phyloP scores from a whole-genome alignment of 257 asterid genomes.

The Cinchona pubescens region DNA sequence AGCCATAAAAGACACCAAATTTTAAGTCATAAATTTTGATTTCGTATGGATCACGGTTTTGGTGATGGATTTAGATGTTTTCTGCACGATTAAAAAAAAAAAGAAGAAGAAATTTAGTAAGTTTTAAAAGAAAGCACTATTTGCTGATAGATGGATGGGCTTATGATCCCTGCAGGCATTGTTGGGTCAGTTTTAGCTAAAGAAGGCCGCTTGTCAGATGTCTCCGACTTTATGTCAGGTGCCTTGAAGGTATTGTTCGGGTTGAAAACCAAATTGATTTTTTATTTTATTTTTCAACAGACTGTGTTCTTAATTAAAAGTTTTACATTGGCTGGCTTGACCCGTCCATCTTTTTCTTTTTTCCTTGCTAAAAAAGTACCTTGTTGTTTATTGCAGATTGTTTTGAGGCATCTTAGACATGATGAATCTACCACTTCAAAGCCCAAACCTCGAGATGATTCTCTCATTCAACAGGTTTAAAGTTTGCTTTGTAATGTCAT shows the following conservation, averaged over 20 bases:
- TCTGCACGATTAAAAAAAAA: neutral
- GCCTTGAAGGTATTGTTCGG: conserved; percentile 63
- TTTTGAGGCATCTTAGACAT: conserved; percentile 43
- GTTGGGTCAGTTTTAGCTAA: conserved; percentile 77
- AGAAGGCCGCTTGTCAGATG: conserved; percentile 57
- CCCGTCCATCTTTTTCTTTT: conserved; percentile 4
- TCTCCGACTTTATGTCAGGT: conserved; percentile 61
- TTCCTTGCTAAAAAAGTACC: neutral
- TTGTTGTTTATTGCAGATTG: conserved; percentile 44
- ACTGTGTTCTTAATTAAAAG: conserved; percentile 4
- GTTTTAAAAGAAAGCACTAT: neutral
- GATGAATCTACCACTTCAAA: conserved; percentile 54
- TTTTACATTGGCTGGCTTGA: conserved; percentile 20
- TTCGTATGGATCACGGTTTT: neutral
- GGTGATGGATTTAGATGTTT: neutral
- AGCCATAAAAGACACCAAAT: neutral
- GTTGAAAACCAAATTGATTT: conserved; percentile 7
- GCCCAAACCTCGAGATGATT: conserved; percentile 60
- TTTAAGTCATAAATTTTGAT: neutral
- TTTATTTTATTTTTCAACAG: neutral
- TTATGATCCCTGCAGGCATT: conserved; percentile 53
- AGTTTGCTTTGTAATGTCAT: conserved; percentile 1
- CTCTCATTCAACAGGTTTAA: conserved; percentile 78
- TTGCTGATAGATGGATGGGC: conserved; percentile 7
- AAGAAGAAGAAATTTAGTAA: neutral